A percentile compares a stretch with the other conserved stretches of the same genome.
Conservation (phyloP, 345 rosid species). For the Pugionium cornutum region DNA sequence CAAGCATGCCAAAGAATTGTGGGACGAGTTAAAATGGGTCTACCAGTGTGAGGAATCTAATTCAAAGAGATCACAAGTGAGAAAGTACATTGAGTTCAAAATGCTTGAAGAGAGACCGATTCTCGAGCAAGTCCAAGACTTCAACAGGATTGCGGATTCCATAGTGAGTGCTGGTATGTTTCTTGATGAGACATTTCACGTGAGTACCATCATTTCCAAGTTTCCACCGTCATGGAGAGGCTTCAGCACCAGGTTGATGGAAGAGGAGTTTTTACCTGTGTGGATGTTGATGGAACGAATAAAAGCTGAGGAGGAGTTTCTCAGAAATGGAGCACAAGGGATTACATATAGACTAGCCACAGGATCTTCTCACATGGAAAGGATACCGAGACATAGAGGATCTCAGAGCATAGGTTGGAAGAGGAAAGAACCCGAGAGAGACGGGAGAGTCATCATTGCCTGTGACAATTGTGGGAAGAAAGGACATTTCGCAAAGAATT, state of each 20-base stretch:
- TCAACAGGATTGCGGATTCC: slow-evolving; percentile 71
- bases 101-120: slow-evolving; percentile 61
- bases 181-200: slow-evolving; percentile 76
- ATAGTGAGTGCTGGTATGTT: slow-evolving; percentile 60
- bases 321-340: slow-evolving; percentile 33
- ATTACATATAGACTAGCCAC: slow-evolving; percentile 33
- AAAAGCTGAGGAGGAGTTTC: slow-evolving; percentile 56
- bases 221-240: slow-evolving; percentile 84
- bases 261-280: slow-evolving; percentile 54
- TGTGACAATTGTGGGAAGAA: slow-evolving; percentile 64
- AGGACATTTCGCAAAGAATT: slow-evolving; percentile 62
- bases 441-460: slow-evolving; percentile 33
- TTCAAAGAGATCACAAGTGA: slow-evolving; percentile 66
- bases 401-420: slow-evolving; percentile 39
- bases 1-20: slow-evolving; percentile 67
- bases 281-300: slow-evolving; percentile 58
- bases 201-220: slow-evolving; percentile 67
- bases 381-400: slow-evolving; percentile 43
- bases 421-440: slow-evolving; percentile 46
- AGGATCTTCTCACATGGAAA: slow-evolving; percentile 37
- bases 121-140: slow-evolving; percentile 58
- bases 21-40: slow-evolving; percentile 73
- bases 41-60: slow-evolving; percentile 64
- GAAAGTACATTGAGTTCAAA: slow-evolving; percentile 72
- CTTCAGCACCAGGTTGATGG: slow-evolving; percentile 58